Conservation (phyloP, 345 rosid species). For the Eucalyptus sideroxylon region DNA sequence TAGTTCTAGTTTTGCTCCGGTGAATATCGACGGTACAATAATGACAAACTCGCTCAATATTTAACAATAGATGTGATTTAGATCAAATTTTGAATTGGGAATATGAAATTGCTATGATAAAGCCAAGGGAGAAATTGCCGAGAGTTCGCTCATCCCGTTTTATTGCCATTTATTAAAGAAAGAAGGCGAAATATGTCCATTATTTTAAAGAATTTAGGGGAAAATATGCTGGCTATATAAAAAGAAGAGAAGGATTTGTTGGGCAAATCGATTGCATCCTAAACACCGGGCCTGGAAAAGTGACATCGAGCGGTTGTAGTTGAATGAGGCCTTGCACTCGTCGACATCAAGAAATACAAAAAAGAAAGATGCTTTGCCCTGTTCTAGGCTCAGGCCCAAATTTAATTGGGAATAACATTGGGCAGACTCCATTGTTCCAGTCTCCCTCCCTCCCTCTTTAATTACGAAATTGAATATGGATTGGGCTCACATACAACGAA, state of each 20-base stretch:
- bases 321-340: not conserved
- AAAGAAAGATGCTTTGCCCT: not conserved
- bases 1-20: rapidly evolving
- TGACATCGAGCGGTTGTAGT: not conserved
- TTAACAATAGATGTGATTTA: rapidly evolving
- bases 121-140: not conserved
- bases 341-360: not conserved
- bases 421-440: not conserved
- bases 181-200: not conserved
- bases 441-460: not conserved
- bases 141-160: not conserved
- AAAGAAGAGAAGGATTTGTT: not conserved
- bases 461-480: not conserved
- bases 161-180: not conserved
- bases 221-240: not conserved
- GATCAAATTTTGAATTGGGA: not conserved
- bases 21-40: rapidly evolving
- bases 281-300: not conserved
- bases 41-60: not conserved
- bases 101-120: not conserved
- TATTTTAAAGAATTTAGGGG: not conserved
- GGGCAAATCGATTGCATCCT: not conserved
- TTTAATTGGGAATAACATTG: not conserved
- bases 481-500: not conserved
- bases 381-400: not conserved